Base-by-base conservation (phyloP, 768 basidiomycete genomes). In the Phaeotremella fagi region DNA sequence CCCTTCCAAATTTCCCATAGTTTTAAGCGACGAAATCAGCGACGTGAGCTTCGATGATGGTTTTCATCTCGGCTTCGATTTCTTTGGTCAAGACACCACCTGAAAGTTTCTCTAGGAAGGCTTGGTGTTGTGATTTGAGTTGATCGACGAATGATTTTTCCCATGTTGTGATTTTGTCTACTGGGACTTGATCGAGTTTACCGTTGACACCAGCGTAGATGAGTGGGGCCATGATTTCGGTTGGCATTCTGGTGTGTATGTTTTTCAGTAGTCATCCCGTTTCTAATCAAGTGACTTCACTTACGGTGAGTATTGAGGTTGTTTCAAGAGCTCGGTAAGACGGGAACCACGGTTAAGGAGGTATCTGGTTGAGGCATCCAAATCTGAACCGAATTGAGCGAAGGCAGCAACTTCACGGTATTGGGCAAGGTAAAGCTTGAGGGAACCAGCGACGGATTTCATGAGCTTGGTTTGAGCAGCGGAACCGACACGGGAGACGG, bases 381-480 rank as follows among this genome's bases (percentile, higher is more conserved):
- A 88, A 79, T 99, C 95, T 71, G 95, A 99, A 83, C 95, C 95
- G 81, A 99, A 99, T 76, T 98, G 95, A 54, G 94, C 71, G 66
- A 72, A 73, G 23, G 73, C 71, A 64, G 95, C 95, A 65, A 99
- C 95, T 82, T 99, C 95, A 86, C 95, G 92, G 82, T 98, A 99
- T 77, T 99, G 95, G 26, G 95, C 95, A 64, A 99, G 89, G 84
- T 99, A 99, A 43, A 99, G 84, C 81, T 98, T 97, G 68, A 98
- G 85, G 50, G 95, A 98, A 82, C 95, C 95, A 70, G 95, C 95
- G 70, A 98, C 98, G 81, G 97, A 92, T 87, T 97, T 99, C 95
- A 99, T 98, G 80, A 98, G 90, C 75, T 78, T 97, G 92, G 94
- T 97, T 81, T 99, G 95, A 72, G 95, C 95, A 72, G 95, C 94